Base-by-base conservation (phyloP, 805 yeast genomes). In the Hyphopichia homilentoma region DNA sequence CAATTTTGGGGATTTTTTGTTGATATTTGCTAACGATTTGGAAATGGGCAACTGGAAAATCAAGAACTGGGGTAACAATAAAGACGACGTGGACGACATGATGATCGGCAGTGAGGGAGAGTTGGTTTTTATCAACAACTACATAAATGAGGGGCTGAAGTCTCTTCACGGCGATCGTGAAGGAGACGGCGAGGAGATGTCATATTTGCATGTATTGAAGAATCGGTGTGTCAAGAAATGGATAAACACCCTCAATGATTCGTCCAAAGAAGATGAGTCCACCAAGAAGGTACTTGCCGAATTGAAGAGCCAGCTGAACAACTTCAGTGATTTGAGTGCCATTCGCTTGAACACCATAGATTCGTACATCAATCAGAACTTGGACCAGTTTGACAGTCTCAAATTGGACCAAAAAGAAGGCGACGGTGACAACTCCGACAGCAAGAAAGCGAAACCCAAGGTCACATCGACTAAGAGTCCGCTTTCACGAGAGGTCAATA, bases 1-100 rank as follows among this genome's bases (percentile, higher is more conserved):
- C 31, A 83, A 82, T 35, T 90, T 95, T 81, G 95, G 95, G 12
- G 93, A 84, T 48, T 93, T 93, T 56, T 61, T 90, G 33, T 65
- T 88, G 34, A 72, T 74, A 32, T 81, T 88, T 54, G 95, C 89
- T 17, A 86, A 87, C 44, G 97, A 90, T 54, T 65, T 90, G 35
- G 96, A 89, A 54, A 72, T 67, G 32, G 95, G 95, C 7, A 83
- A 82, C 53, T 86, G 84, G 74, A 74, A 70, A 25, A 68, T 90
- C 33, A 79, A 79, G 45, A 81, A 72, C 25, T 64, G 69, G 28
- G 87, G 81, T 16, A 50, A 47, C 39, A 23, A 45, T 41, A 50
- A 57, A 30, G 58, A 61, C 30, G 7, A 8, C 11, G 43, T 51
- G 29, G 62, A 59, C 48, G 85, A 84, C 47, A 73, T 82, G 46